Evolutionary conservation across 2,329 filamentous ascomycete genomes (phyloP), one percentile per base, ranked within the genome.

Genomic region (Teratosphaeria viscida): DNA sequence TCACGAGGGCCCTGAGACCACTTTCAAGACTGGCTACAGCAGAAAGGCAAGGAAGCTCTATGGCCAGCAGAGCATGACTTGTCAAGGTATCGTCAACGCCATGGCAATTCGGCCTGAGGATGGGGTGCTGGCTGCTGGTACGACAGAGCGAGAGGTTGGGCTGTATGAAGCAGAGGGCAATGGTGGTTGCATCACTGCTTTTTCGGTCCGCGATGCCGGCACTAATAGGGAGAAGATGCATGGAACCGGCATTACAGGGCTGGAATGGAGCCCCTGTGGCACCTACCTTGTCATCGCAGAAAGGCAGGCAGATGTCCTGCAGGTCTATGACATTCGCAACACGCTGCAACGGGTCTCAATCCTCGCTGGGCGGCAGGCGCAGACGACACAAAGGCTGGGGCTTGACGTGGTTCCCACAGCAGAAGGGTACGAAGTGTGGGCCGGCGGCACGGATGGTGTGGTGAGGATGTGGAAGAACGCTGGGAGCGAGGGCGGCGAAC

Each of bases 321-420:
- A 82, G 53, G 73, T 86, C 11, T 86, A 82, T 66, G 84, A 87
- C 66, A 78, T 85, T 29, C 76, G 84, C 16, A 77, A 79, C n/a
- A 78, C 78, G 1, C 76, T 77, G 0, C 74, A 78, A 58, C 68
- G 79, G 29, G 69, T 86, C 3, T 77, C 76, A 1, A 80, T 78
- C 70, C 72, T 85, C 54, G 63, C 57, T 0, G 77, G 76, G 0
- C 61, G 78, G 4, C 67, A 70, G 3, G 77, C 77, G 6, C 39
- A 71, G 7, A 83, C 81, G 1, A 81, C 80, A 55, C 82, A 85
- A 71, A 76, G 78, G n/a, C 68, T 86, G 60, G 78, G 79, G 2
- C 75, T 84, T 32, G 81, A 85, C 68, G 65, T 85, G 5, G 73
- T 75, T 61, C 67, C 62, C 52, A 70, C 62, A 54, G 66, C 67